Percentiles rank a stretch among this genome's conserved stretches.
Evolutionary conservation across 2,329 filamentous ascomycete genomes (phyloP).

Genomic region (Triangularia setosa): DNA sequence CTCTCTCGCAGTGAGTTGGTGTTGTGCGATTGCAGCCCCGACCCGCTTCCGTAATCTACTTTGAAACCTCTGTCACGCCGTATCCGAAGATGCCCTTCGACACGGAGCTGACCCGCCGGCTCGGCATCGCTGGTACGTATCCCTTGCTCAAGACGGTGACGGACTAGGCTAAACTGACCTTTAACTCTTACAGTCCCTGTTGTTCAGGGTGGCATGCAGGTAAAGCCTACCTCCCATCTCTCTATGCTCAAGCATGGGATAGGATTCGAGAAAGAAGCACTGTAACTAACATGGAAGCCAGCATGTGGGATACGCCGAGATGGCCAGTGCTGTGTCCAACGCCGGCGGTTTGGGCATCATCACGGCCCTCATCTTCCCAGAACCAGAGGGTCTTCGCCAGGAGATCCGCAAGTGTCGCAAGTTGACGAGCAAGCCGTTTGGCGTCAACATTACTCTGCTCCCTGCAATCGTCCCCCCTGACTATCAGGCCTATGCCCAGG

Average conservation of each 20-base stretch:
- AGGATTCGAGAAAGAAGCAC: background rate
- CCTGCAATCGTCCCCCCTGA: conserved; percentile 86
- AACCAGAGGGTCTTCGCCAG: conserved; percentile 83
- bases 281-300: conserved; percentile 37
- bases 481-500: conserved; percentile 87
- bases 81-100: conserved; percentile 50
- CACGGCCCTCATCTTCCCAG: conserved; percentile 87
- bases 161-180: conserved; percentile 24
- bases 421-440: conserved; percentile 78
- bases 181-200: conserved; percentile 58
- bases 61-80: background rate
- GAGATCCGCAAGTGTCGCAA: conserved; percentile 85
- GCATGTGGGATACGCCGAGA: conserved; percentile 77
- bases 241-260: background rate
- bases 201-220: conserved; percentile 76
- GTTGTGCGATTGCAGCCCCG: background rate
- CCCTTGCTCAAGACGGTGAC: background rate
- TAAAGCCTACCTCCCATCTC: conserved; percentile 16
- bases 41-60: conserved; percentile 1
- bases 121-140: conserved; percentile 46
- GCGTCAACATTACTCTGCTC: conserved; percentile 90
- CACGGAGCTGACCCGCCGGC: conserved; percentile 54
- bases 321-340: conserved; percentile 72
- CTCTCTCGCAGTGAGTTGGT: background rate
- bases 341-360: conserved; percentile 80